Conservation (phyloP, 169 alveolate species). For the Plasmodium fragile region DNA sequence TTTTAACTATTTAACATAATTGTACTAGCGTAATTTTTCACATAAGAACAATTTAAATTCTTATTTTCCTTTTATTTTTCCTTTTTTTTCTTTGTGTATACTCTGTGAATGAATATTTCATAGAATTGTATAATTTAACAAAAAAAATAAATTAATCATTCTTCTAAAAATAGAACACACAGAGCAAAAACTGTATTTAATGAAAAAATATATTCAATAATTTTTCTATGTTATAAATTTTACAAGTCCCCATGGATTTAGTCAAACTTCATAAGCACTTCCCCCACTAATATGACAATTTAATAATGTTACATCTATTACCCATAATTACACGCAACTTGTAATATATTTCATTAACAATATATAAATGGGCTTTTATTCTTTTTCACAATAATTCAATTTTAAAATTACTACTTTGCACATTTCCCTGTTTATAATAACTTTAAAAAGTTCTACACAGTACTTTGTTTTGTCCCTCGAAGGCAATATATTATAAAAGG, state of each 20-base stretch:
- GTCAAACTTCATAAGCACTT: background rate
- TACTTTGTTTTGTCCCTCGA: background rate
- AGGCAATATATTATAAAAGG: background rate
- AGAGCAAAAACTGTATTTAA: background rate
- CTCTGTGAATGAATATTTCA: background rate
- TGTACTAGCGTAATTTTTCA: background rate
- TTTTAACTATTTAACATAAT: background rate
- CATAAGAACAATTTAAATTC: background rate
- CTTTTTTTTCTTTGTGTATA: background rate
- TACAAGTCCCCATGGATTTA: background rate
- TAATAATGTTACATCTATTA: background rate
- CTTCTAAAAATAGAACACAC: background rate
- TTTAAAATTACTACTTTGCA: no score
- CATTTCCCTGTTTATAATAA: background rate
- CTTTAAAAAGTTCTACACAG: background rate
- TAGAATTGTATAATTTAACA: background rate
- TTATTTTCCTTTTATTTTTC: background rate
- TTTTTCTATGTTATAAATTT: background rate
- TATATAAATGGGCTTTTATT: background rate
- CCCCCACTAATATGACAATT: background rate
- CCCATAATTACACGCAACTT: background rate
- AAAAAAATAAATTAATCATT: no score
- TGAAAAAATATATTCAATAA: background rate
- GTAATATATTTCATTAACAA: background rate
- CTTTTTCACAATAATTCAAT: background rate